Evolutionary conservation across 2,329 filamentous ascomycete species (phyloP), one percentile per base, ranked within the genome.

Genomic region (Ophiocordyceps camponoti-rufipedis): DNA sequence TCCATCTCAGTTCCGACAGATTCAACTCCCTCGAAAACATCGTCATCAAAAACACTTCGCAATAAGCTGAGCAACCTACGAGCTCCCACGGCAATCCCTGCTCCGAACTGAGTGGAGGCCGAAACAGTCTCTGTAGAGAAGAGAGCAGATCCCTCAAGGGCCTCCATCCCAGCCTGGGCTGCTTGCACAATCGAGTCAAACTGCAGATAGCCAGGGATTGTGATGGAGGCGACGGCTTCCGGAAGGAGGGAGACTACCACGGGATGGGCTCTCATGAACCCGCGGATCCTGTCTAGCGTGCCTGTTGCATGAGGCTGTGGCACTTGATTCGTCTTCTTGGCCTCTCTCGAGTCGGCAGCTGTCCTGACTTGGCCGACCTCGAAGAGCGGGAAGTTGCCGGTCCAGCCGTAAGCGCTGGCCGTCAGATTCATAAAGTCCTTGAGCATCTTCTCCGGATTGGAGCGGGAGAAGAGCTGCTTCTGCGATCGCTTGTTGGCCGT

Each of bases 371-470:
- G 13, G 3, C 28, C 14, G 4, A 33, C 6, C 3, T n/a, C 12
- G 19, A 44, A 47, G 5, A 47, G 28, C 9, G 46, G 46, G 16
- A 45, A 44, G 28, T 29, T n/a, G 43, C 46, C 43, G 5, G 13
- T 45, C 39, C 38, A 47, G 18, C 43, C 43, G 7, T 45, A 39
- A 5, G 38, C 35, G 3, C 1, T 13, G 1, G 35, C 44, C 28
- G 31, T 6, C 19, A 41, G 38, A 5, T 32, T 18, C 38, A 45
- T 45, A 16, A 41, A 41, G 2, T 14, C 28, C 28, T 7, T 19
- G 6, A 41, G 44, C n/a, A 29, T 28, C 18, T 23, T 28, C 12
- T 28, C 13, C 9, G 39, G 39, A 10, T 41, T 7, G 5, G 14
- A 29, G 2, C n/a, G 7, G 35, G 6, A 6, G 10, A 45, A 13